Evolutionary conservation across 768 basidiomycete species (phyloP), one percentile per base, ranked within the genome.

Genomic region (Cubamyces lactineus): DNA sequence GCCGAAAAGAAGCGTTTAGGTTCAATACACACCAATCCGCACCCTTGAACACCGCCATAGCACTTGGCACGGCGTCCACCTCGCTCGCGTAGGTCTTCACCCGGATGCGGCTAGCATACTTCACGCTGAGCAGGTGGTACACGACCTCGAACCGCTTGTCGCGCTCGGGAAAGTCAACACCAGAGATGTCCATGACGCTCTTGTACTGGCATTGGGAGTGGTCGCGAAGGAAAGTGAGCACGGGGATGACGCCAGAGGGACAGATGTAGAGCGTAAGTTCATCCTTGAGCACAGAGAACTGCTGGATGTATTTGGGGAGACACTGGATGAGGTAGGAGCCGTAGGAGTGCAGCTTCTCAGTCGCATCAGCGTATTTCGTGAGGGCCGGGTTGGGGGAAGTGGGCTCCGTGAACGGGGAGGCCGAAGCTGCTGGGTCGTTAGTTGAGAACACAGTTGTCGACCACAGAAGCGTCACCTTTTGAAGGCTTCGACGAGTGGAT

Each of bases 71-170:
- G 39, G 91, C 85, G 68, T 95, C 90, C 12, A 89, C 88, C 77
- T 99, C 97, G 63, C 91, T 90, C 61, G 94, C 93, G 72, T 96
- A 98, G 0, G 97, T 98, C 83, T 99, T 99, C 66, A 99, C 94
- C 59, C 97, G 81, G 72, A 99, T 92, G 66, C 97, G 82, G 48
- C 91, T 90, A 61, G 85, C 88, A 72, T 90, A 82, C 59, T 78
- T 77, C 67, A 94, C 74, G 72, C 92, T 95, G 63, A 99, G 79
- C 60, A 99, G 78, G 78, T 98, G 91, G 77, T 99, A 99, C 16
- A 97, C 95, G 58, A 98, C 87, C 79, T 98, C 97, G 74, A 98
- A 98, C 63, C 97, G 84, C 75, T 94, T 91, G 69, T 91, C 86
- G 66, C 92, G 82, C 74, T 96, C 92, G 1, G 97, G 96, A 72